Evolutionary conservation across 495 filamentous ascomycete species (phyloP).

Genomic region (Trichoderma orchidacearum): DNA sequence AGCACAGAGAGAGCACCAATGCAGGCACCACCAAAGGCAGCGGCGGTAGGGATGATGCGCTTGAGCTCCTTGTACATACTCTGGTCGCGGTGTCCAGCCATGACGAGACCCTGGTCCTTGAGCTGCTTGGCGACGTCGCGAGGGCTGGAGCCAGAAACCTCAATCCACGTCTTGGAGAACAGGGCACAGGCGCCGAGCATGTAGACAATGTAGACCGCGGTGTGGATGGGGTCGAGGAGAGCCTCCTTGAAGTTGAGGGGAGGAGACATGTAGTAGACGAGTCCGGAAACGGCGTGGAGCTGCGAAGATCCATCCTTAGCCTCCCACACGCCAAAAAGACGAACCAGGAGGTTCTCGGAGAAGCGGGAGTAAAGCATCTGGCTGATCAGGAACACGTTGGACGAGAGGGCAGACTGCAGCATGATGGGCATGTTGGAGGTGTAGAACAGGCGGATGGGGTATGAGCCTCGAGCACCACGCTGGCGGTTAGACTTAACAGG

Average conservation of each 20-base stretch:
- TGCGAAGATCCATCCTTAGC: slow-evolving; percentile 90
- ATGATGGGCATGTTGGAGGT: slow-evolving; percentile 98
- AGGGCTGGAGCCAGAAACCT: slow-evolving; percentile 93
- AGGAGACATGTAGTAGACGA: slow-evolving; percentile 99
- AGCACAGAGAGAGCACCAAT: slow-evolving; percentile 95
- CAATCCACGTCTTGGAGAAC: slow-evolving; percentile 99
- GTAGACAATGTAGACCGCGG: slow-evolving; percentile 86
- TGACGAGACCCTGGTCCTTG: slow-evolving; percentile 98
- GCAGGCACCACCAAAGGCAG: slow-evolving; percentile 96
- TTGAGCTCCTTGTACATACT: slow-evolving; percentile 99
- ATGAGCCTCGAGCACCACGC: slow-evolving; percentile 89
- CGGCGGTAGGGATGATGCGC: slow-evolving; percentile 95
- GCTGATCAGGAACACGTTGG: slow-evolving; percentile 96
- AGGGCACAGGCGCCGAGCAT: slow-evolving; percentile 96
- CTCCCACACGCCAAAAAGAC: slow-evolving; percentile 96
- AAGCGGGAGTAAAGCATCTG: slow-evolving; percentile 99
- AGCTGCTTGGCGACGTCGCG: slow-evolving; percentile 99
- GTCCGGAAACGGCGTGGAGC: slow-evolving; percentile 80
- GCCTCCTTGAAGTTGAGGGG: slow-evolving; percentile 96
- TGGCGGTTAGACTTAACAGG: slow-evolving; percentile 99
- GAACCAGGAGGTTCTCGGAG: slow-evolving; percentile 94
- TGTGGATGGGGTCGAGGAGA: slow-evolving; percentile 91
- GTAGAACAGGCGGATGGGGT: slow-evolving; percentile 70
- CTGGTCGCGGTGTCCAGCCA: slow-evolving; percentile 98
- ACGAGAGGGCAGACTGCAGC: slow-evolving; percentile 94